A percentile compares a stretch with the other conserved stretches of the same genome.
These are phyloP conservation scores for Albatrellus ellisii DNA, from an alignment of 768 basidiomycete genomes.

Conservation along the genomic window DNA sequence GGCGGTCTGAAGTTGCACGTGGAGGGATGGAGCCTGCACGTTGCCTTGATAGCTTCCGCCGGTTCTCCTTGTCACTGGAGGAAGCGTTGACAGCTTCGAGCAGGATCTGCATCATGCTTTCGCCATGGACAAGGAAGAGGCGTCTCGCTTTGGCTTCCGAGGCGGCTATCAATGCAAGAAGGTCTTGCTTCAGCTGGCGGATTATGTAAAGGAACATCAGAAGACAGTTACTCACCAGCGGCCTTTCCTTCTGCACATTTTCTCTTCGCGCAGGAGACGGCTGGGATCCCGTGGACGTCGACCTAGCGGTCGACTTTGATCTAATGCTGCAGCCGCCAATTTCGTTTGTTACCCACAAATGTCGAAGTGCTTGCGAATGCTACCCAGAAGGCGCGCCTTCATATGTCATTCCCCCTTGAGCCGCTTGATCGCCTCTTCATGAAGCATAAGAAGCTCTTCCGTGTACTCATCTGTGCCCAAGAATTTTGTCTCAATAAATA, in stretches of 20 bases:
- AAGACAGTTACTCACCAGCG: conserved; percentile 44
- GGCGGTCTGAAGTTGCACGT: conserved; percentile 36
- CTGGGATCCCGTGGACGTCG: conserved; percentile 77
- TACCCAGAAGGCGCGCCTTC: conserved; percentile 63
- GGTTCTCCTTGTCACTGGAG: conserved; percentile 72
- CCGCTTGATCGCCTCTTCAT: conserved; percentile 73
- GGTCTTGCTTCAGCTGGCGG: conserved; percentile 74
- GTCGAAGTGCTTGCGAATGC: conserved; percentile 80
- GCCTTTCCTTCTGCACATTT: conserved; percentile 92
- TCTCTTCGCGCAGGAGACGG: conserved; percentile 82
- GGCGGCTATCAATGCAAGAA: conserved; percentile 58
- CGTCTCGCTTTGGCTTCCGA: conserved; percentile 76
- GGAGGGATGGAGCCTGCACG: conserved; percentile 47
- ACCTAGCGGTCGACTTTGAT: conserved; percentile 71
- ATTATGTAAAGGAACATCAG: background rate
- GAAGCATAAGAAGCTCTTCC: conserved; percentile 72
- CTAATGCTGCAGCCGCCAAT: conserved; percentile 64
- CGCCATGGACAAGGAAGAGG: conserved; percentile 76
- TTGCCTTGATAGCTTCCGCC: background rate
- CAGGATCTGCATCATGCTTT: conserved; percentile 67
- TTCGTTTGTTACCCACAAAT: conserved; percentile 86
- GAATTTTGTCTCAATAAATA: conserved; percentile 1
- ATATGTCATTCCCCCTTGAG: conserved; percentile 72
- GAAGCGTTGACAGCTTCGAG: conserved; percentile 50
- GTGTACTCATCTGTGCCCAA: conserved; percentile 60